Evolutionary conservation across 345 rosid species (phyloP).

Genomic region (Dovyalis caffra): DNA sequence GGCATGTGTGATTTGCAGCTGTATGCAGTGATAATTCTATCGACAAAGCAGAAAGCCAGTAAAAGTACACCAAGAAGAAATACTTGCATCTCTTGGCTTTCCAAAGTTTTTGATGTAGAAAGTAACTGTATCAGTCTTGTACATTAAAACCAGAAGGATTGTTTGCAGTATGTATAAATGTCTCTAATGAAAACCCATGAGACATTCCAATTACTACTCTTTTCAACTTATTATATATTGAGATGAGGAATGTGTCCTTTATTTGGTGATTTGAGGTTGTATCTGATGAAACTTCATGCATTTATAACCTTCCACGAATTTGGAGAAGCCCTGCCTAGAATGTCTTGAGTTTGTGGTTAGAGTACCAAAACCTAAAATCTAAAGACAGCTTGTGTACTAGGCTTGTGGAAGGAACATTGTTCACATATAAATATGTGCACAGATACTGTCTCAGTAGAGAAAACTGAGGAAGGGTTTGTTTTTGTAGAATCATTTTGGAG

Average conservation of each 20-base stretch:
- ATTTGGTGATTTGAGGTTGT: background rate
- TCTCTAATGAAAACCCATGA: background rate
- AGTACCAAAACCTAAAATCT: background rate
- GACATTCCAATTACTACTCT: background rate
- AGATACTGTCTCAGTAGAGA: background rate
- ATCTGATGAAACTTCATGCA: background rate
- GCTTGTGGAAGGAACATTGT: background rate
- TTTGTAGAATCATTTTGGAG: background rate
- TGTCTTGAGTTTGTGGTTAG: background rate
- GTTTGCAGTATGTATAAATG: background rate
- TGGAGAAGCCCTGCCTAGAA: background rate
- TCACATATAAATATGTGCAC: background rate
- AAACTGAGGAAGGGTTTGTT: background rate
- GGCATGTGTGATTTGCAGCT: background rate
- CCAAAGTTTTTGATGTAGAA: background rate
- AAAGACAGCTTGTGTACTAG: background rate
- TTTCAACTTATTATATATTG: background rate
- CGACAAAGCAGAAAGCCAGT: background rate
- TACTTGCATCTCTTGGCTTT: background rate
- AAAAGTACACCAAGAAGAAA: background rate
- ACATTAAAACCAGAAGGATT: background rate
- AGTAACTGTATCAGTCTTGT: background rate
- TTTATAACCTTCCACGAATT: background rate
- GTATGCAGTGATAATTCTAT: background rate
- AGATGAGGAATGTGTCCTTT: background rate